Evolutionary conservation across 2,329 filamentous ascomycete genomes (phyloP).

Genomic region (Aspergillus novoparasiticus): DNA sequence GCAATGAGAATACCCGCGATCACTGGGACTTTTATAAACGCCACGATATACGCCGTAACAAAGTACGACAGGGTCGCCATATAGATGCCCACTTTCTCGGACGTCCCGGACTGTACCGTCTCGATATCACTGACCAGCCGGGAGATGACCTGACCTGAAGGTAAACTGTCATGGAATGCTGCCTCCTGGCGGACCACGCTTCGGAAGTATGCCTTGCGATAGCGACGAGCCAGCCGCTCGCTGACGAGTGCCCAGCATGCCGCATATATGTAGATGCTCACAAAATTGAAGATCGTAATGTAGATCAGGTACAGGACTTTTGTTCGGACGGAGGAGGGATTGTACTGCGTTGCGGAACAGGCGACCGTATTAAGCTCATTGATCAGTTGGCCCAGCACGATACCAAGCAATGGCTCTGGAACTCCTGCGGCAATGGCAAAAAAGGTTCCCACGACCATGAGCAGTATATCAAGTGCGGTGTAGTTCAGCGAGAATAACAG

Average conservation of each 20-base stretch:
- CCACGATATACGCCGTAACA: constrained; percentile 66
- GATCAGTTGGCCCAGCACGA: constrained; percentile 4
- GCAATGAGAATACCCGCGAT: constrained; percentile 67
- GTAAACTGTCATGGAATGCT: constrained; percentile 64
- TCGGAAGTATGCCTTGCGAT: constrained; percentile 64
- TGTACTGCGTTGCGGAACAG: not conserved
- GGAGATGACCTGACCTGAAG: constrained; percentile 64
- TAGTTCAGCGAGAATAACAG: not conserved
- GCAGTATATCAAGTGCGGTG: not conserved
- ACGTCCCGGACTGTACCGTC: constrained; percentile 67
- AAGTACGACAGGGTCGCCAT: constrained; percentile 68
- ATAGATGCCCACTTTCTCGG: constrained; percentile 69
- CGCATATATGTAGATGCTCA: constrained; percentile 62
- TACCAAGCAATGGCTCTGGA: constrained; percentile 3
- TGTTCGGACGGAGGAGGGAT: constrained; percentile 3
- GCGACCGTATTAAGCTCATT: constrained; percentile 2
- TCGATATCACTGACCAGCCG: constrained; percentile 67
- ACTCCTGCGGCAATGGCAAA: constrained; percentile 6
- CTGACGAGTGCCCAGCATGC: constrained; percentile 66
- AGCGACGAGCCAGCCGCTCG: constrained; percentile 63
- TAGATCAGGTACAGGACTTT: constrained; percentile 11
- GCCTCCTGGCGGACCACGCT: constrained; percentile 63
- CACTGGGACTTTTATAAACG: constrained; percentile 64
- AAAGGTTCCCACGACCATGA: not conserved
- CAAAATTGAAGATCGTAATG: not conserved